Evolutionary conservation across 2,329 filamentous ascomycete genomes (phyloP), one percentile per base, ranked within the genome.

Genomic region (Cadophora sp.): DNA sequence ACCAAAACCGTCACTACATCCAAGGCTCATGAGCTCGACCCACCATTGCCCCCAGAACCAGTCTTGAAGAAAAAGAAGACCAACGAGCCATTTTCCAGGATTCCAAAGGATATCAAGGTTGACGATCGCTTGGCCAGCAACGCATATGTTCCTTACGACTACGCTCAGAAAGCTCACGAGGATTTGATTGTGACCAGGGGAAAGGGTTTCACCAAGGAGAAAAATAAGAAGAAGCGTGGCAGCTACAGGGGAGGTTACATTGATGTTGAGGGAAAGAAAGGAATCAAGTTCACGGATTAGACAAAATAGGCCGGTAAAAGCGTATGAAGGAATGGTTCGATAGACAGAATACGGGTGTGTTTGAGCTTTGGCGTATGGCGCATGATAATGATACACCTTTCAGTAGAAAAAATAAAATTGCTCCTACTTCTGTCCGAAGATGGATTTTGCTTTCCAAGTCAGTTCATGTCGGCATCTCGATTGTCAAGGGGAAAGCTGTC

Each of bases 191-290:
- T 97, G 48, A 98, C 95, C 37, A 93, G 91, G 79, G 96, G 96
- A 76, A 98, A 97, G 83, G 94, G 93, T 4, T 99, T 99, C 82
- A 98, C 95, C 69, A 99, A 99, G 85, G 96, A 98, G 84, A 99
- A 99, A 89, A 99, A 99, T 83, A 99, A 99, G 86, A 96, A 94
- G 87, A 94, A 94, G 86, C 86, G 89, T 75, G 96, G 96, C 62
- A 93, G 91, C 73, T 99, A 97, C 85, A 89, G 92, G 59, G 96
- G 96, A 55, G 96, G 96, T 7, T 81, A 86, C 63, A 97, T 99
- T 76, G 94, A 99, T 78, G 92, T 95, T 64, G 82, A 86, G 16
- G 89, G 90, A 24, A 91, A 91, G 72, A 94, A 95, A 81, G 91
- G 92, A 68, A 92, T 97, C 83, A 97, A 97, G 83, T 99, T 99